A percentile compares a stretch with the other conserved stretches of the same genome.
Evolutionary conservation across 441 rosid genomes (phyloP).

Genomic region (Bocquillonia castaneifolia): DNA sequence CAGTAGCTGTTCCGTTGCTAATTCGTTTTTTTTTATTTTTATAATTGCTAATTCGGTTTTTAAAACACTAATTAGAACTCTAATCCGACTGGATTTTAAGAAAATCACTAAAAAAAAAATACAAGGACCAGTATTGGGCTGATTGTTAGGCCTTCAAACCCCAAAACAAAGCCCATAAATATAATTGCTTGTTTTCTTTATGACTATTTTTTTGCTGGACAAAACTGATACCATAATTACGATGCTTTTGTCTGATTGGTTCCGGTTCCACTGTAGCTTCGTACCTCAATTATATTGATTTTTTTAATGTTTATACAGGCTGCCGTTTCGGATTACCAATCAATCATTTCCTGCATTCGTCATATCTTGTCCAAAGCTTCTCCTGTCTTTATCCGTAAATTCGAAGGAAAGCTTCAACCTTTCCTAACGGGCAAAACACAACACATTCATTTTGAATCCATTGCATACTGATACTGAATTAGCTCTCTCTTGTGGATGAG

Average conservation of each 20-base stretch:
- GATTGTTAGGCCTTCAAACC: too few species aligned
- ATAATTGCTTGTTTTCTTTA: background rate
- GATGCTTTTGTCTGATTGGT: slow-evolving; percentile 16
- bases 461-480: background rate
- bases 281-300: background rate
- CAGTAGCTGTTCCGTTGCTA: too few species aligned
- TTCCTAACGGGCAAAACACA: background rate
- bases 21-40: too few species aligned
- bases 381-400: background rate
- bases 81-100: too few species aligned
- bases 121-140: too few species aligned
- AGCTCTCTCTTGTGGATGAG: background rate
- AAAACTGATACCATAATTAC: too few species aligned
- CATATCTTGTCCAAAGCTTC: background rate
- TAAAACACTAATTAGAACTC: too few species aligned
- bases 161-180: too few species aligned
- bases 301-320: too few species aligned
- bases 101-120: too few species aligned
- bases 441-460: background rate
- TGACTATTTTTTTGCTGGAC: too few species aligned
- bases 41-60: too few species aligned
- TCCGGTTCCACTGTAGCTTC: background rate
- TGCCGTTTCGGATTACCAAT: background rate
- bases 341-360: background rate
- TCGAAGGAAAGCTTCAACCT: background rate